Base-by-base conservation (phyloP, 2,329 filamentous ascomycete genomes). In the Venturia effusa region DNA sequence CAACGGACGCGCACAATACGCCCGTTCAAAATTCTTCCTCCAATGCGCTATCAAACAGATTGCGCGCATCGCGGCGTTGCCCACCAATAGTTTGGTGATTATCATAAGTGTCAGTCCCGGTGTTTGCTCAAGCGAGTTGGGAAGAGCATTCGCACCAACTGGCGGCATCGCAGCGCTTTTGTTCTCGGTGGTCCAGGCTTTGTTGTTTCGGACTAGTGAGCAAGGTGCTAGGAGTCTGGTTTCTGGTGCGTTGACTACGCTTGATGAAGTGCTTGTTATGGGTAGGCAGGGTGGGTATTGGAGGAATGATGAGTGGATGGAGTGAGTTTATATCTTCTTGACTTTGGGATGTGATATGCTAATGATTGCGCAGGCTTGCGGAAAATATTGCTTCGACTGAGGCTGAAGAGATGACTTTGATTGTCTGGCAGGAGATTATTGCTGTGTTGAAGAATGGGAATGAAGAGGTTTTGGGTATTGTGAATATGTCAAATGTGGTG, bases 151-250 rank as follows among this genome's bases (percentile, higher is more conserved):
- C 13, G 24, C 24, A 11, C 37, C 39, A 4, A 15, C 27, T 5
- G 39, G 27, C 19, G 22, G 22, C 37, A 40, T 64, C 19, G n/a
- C n/a, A 24, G 24, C 40, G 34, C 4, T 60, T 3, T 24, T 61
- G 3, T 27, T 57, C 19, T 34, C 19, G 4, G 0, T 59, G 10
- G 40, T 61, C 3, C 15, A 55, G 22, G 13, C n/a, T 10, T 19
- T 59, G 15, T 61, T 64, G 22, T 30, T 64, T 27, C 54, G 64
- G 40, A 61, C 65, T 1, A 27, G 43, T 10, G 65, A 65, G 34
- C 34, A 66, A 32, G 65, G 65, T 22, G 34, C 45, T 8, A 34
- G 64, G 24, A 55, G 54, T 17, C n/a, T 66, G 19, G 57, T 66
- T 24, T 30, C 34, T 43, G 65, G 34, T 3, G 48, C 64, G 17